Percentiles rank a stretch among this genome's conserved stretches.
These are phyloP conservation scores for Colletotrichum noveboracense DNA, from an alignment of 2,329 filamentous ascomycete genomes.

Conservation along the genomic window DNA sequence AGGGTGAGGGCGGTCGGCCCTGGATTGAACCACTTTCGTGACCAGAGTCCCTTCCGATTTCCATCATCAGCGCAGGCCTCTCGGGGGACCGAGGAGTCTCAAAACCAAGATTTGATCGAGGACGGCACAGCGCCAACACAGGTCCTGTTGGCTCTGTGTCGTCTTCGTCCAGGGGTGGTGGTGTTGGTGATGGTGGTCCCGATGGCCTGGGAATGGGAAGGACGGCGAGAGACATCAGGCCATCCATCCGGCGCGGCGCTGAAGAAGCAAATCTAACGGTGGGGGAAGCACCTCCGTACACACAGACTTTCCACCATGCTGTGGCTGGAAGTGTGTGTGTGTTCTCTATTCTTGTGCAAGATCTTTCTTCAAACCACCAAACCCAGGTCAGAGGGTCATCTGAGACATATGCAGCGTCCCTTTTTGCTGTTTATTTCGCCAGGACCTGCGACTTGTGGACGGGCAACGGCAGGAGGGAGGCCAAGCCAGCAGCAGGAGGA, in stretches of 20 bases:
- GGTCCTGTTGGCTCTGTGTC: not conserved
- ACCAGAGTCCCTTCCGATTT: not conserved
- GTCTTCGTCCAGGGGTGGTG: not conserved
- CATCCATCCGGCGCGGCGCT: not conserved
- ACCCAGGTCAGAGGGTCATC: not conserved
- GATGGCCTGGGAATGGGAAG: not conserved
- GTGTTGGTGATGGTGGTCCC: not conserved
- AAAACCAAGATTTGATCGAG: not conserved
- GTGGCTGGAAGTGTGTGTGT: not conserved
- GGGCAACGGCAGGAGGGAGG: not conserved
- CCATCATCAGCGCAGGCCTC: not conserved
- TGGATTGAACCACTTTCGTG: not conserved
- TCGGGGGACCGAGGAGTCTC: not conserved
- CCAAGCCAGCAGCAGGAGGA: not conserved
- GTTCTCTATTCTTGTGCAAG: not conserved
- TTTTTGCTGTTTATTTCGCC: not conserved
- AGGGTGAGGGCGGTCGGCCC: not conserved
- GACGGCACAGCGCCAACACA: not conserved
- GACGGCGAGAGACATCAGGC: conserved; percentile 1
- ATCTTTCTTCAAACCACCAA: not conserved
- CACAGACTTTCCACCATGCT: not conserved
- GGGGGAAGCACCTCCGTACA: not conserved
- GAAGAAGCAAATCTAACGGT: not conserved
- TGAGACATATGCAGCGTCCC: not conserved
- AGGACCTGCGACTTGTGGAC: not conserved